phyloP scores from a whole-genome alignment of 2,329 filamentous ascomycete species.

The Fusarium keratoplasticum region DNA sequence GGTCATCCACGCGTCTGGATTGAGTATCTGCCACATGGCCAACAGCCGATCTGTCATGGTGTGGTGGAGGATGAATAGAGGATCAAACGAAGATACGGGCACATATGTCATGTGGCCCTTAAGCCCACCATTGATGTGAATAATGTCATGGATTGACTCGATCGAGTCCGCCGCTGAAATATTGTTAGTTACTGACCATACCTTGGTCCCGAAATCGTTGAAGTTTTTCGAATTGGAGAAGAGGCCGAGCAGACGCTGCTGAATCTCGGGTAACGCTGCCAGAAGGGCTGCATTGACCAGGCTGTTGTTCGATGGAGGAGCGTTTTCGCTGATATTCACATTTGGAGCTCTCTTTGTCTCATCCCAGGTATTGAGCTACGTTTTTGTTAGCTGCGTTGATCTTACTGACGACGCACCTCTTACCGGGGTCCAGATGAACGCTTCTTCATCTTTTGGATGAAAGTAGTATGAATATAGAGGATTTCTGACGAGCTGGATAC shows the following conservation, averaged over 20 bases:
- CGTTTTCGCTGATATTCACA: constrained; percentile 40
- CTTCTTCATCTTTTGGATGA: constrained; percentile 67
- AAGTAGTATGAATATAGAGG: constrained; percentile 72
- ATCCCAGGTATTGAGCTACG: constrained; percentile 68
- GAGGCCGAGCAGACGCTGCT: constrained; percentile 74
- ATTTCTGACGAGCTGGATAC: constrained; percentile 67
- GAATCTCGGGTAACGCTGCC: constrained; percentile 63
- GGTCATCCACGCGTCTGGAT: constrained; percentile 75
- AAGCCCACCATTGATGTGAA: constrained; percentile 69
- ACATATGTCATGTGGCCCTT: constrained; percentile 78
- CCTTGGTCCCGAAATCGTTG: constrained; percentile 76
- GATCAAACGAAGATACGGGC: constrained; percentile 81
- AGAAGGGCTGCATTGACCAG: constrained; percentile 60
- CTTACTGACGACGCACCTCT: constrained; percentile 41
- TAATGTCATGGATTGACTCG: constrained; percentile 72
- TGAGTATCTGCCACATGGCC: constrained; percentile 80
- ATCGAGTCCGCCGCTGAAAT: constrained; percentile 70
- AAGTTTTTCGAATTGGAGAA: constrained; percentile 76
- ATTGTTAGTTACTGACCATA: constrained; percentile 63
- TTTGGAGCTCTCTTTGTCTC: constrained; percentile 70
- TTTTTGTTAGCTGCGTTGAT: constrained; percentile 3
- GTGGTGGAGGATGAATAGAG: constrained; percentile 83
- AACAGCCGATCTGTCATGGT: constrained; percentile 80
- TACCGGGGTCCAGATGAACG: constrained; percentile 71
- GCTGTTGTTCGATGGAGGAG: constrained; percentile 67